These are phyloP conservation scores for Fomitopsis schrenkii DNA, from an alignment of 1,284 basidiomycete genomes.

Conservation along the genomic window DNA sequence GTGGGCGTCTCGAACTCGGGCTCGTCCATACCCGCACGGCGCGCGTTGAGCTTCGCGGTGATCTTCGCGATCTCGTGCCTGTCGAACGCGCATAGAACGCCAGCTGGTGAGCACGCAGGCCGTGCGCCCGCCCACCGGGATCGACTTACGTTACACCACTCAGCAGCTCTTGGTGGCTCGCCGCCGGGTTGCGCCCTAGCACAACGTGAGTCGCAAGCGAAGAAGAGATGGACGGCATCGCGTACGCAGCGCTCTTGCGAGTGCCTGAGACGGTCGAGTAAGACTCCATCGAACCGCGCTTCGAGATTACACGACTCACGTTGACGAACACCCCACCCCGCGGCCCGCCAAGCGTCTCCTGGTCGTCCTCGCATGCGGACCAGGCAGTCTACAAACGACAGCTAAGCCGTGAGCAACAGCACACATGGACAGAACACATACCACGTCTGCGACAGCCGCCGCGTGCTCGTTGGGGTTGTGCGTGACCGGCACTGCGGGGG, in stretches of 20 bases:
- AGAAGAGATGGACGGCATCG: not conserved
- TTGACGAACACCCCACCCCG: slow-evolving; percentile 16
- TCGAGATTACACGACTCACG: slow-evolving; percentile 5
- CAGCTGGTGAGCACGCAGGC: not conserved
- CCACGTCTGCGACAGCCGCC: slow-evolving; percentile 3
- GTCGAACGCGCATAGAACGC: not conserved
- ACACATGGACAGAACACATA: not conserved
- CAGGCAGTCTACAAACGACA: slow-evolving; percentile 12
- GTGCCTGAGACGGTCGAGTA: slow-evolving; percentile 9
- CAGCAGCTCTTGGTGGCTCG: slow-evolving; percentile 16
- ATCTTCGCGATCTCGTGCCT: slow-evolving; percentile 9
- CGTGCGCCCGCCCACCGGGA: not conserved
- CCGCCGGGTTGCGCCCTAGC: slow-evolving; percentile 12
- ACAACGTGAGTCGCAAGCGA: not conserved
- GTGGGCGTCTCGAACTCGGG: not conserved
- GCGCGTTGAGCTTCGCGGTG: slow-evolving; percentile 5
- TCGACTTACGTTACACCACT: slow-evolving; percentile 13
- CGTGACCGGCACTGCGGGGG: not conserved
- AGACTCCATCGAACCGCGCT: not conserved
- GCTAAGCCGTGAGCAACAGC: not conserved
- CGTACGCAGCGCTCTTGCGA: slow-evolving; percentile 16
- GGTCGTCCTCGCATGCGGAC: slow-evolving; percentile 18
- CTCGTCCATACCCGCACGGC: not conserved
- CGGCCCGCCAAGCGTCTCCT: slow-evolving; percentile 11
- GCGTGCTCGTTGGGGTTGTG: not conserved